Base-by-base conservation (phyloP, 1,139 yeast genomes). In the Yamadazyma spencermartinsiae region DNA sequence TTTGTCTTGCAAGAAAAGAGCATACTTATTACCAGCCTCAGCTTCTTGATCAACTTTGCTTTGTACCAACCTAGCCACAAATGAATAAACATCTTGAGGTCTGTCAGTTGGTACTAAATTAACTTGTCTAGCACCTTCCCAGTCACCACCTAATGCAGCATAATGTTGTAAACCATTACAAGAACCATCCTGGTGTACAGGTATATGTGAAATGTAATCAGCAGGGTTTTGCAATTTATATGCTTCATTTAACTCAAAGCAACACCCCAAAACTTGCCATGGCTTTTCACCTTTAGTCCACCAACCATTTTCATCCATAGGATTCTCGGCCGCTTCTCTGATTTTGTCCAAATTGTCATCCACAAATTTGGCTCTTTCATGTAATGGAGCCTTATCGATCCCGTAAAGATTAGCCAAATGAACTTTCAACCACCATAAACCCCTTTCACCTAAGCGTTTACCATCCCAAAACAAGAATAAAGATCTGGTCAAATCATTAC, bases 161-260 rank as follows among this genome's bases (percentile, higher is more conserved):
- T 92, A 92, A 64, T 92, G 98, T 61, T 92, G 98, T 42, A 92
- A 72, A 6, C 98, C 98, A 58, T 92, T 92, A 66, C 98, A 92
- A 0, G 98, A 87, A 50, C 98, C 98, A 64, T 92, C 98, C 64
- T 89, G 97, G 60, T 92, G 98, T 12, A 92, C 88, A 1, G 98
- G 97, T 45, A 88, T 78, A 53, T 86, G 88, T 2, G 95, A 85
- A 17, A 83, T 65, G 54, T 63, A 89, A 46, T 82, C 75, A 4
- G 82, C 74, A 2, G 98, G 98, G 50, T 88, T 87, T 5, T 74
- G 78, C 43, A 82, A 65, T 44, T 80, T 72, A 51, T 77, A 63
- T 1, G 98, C 98, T 40, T 80, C 84, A 25, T 72, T 63, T 39
- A 92, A 62, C 58, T 92, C 98, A 52, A 82, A 76, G 54, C 96